A percentile compares a stretch with the other conserved stretches of the same genome.
Evolutionary conservation across 176 grass and related monocot genomes (phyloP).

Genomic region (Oryza rufipogon): DNA sequence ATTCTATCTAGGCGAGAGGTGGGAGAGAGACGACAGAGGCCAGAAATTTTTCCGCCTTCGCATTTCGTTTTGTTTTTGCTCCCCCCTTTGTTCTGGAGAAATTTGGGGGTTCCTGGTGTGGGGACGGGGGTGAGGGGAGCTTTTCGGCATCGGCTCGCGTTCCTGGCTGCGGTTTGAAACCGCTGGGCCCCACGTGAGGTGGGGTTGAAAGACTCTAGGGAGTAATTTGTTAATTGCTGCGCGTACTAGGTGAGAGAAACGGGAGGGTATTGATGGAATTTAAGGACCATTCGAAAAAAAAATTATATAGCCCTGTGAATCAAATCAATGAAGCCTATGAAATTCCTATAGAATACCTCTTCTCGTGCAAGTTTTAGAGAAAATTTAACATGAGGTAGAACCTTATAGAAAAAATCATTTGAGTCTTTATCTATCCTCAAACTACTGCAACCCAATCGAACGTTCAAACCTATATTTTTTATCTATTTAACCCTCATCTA

Average conservation of each 20-base stretch:
- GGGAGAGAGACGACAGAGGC: constrained; percentile 55
- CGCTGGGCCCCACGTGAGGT: constrained; percentile 10
- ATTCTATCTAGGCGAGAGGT: constrained; percentile 54
- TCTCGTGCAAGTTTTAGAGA: too few relatives aligned
- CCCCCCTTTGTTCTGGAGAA: constrained; percentile 6
- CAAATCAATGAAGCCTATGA: too few relatives aligned
- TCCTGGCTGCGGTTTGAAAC: constrained; percentile 50
- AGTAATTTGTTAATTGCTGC: constrained; percentile 2
- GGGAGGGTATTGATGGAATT: not conserved
- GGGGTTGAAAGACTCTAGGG: constrained; percentile 8
- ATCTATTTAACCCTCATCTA: too few relatives aligned
- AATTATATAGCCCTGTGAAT: too few relatives aligned
- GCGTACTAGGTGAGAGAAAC: not conserved
- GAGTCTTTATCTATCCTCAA: too few relatives aligned
- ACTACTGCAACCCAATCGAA: too few relatives aligned
- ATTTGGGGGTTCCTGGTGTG: not conserved
- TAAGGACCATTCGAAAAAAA: not conserved
- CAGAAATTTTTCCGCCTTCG: constrained; percentile 58
- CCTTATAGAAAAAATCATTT: too few relatives aligned
- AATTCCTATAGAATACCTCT: too few relatives aligned
- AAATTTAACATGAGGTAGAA: too few relatives aligned
- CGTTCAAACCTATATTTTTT: too few relatives aligned
- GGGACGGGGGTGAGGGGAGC: not conserved
- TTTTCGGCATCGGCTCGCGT: constrained; percentile 42
- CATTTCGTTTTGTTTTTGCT: constrained; percentile 40